Percentiles rank a stretch among this genome's conserved stretches.
phyloP scores from a whole-genome alignment of 2,329 filamentous ascomycete genomes.

The Aspergillus bombycis region DNA sequence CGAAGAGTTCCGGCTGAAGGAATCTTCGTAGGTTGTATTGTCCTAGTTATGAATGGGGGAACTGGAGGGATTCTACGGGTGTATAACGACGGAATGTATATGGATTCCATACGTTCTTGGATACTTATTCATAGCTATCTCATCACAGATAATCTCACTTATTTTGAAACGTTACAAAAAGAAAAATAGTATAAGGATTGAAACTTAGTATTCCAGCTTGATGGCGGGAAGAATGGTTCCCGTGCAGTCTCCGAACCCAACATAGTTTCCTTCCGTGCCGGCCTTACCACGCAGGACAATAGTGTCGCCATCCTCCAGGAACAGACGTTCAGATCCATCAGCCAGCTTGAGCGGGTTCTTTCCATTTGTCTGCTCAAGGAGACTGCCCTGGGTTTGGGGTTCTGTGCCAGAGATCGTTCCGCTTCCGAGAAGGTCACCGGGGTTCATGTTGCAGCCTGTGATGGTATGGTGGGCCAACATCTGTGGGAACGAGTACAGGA shows the following conservation, averaged over 20 bases:
- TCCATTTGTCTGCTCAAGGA: conserved; percentile 74
- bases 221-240: conserved; percentile 62
- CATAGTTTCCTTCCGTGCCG: conserved; percentile 66
- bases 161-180: conserved; percentile 11
- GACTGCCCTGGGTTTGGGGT: conserved; percentile 64
- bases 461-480: conserved; percentile 81
- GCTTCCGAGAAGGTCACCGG: conserved; percentile 75
- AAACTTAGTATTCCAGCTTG: conserved; percentile 25
- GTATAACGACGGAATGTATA: not conserved
- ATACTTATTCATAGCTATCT: conserved; percentile 16
- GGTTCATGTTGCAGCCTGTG: conserved; percentile 73
- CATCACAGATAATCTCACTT: conserved; percentile 6
- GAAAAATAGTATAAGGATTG: not conserved
- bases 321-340: conserved; percentile 68
- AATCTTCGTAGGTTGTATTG: conserved; percentile 3
- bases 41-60: not conserved
- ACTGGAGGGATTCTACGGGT: not conserved
- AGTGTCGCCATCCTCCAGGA: conserved; percentile 75
- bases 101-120: not conserved
- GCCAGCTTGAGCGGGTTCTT: conserved; percentile 65
- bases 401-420: conserved; percentile 74
- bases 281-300: conserved; percentile 68
- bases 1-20: conserved; percentile 44
- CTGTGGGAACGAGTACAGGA: conserved; percentile 82
- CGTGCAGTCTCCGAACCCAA: conserved; percentile 76